phyloP scores from a whole-genome alignment of 2,329 filamentous ascomycete species.

The Graphiopsis chlorocephala region DNA sequence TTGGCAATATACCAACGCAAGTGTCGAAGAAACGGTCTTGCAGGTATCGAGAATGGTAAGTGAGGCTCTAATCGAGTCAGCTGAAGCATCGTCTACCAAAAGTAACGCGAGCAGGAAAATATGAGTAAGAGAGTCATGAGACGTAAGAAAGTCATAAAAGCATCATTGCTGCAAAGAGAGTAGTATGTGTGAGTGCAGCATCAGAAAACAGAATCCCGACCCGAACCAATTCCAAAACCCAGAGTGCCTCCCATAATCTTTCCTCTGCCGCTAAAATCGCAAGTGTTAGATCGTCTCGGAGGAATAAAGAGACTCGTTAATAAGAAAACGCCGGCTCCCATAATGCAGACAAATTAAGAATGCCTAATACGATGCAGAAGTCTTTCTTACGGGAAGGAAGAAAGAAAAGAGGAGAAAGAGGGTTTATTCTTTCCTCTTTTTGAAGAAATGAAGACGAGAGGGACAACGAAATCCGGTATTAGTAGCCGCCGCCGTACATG shows the following conservation, averaged over 20 bases:
- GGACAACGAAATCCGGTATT: slow-evolving; percentile 11
- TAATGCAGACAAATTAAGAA: slow-evolving; percentile 78
- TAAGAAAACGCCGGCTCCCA: neutral
- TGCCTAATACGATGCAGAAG: slow-evolving; percentile 49
- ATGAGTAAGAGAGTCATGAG: neutral
- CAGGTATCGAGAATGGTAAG: too few species aligned
- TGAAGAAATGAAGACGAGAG: slow-evolving; percentile 13
- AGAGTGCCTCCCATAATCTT: neutral
- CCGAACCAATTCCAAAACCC: neutral
- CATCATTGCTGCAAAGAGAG: neutral
- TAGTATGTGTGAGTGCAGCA: neutral
- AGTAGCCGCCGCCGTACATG: slow-evolving; percentile 14
- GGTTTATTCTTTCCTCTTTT: neutral
- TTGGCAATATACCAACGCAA: too few species aligned
- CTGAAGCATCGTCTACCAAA: neutral
- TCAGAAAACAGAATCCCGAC: neutral
- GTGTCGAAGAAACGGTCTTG: too few species aligned
- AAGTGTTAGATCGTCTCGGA: neutral
- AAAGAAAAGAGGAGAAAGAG: slow-evolving; percentile 60
- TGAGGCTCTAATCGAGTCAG: neutral
- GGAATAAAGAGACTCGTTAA: slow-evolving; percentile 1
- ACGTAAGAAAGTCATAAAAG: neutral
- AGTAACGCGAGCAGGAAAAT: neutral
- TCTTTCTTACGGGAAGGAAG: slow-evolving; percentile 2
- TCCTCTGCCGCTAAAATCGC: neutral